phyloP scores from a whole-genome alignment of 2,329 filamentous ascomycete species.

The Torrubiella hemipterigena region DNA sequence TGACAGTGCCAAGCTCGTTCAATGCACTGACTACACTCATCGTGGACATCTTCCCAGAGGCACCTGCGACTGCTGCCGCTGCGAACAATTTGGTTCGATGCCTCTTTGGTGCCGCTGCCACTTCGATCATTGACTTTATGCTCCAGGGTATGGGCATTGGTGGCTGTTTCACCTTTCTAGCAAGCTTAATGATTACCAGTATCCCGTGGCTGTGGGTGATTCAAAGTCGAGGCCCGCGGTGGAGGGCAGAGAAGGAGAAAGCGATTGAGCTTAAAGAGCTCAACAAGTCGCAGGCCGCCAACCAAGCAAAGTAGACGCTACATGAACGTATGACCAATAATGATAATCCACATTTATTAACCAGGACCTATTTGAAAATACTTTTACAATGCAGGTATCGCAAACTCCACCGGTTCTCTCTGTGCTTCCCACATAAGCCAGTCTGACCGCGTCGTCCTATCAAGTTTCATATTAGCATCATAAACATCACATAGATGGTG shows the following conservation, averaged over 20 bases:
- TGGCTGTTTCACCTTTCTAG: constrained; percentile 51
- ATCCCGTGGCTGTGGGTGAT: constrained; percentile 38
- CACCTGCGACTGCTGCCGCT: constrained; percentile 50
- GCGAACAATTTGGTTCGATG: constrained; percentile 55
- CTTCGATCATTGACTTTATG: constrained; percentile 47
- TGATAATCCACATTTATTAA: constrained; percentile 1
- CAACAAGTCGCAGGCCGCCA: neutral
- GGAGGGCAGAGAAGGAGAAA: constrained; percentile 37
- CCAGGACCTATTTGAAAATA: too few relatives aligned
- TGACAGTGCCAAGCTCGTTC: constrained; percentile 49
- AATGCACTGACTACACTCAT: constrained; percentile 51
- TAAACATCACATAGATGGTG: constrained; percentile 8
- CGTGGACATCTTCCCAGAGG: constrained; percentile 49
- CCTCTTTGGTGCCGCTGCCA: constrained; percentile 44
- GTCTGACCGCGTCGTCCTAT: constrained; percentile 84
- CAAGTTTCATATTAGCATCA: constrained; percentile 5
- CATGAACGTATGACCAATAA: too few relatives aligned
- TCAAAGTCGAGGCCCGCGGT: constrained; percentile 33
- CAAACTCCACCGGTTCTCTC: constrained; percentile 54
- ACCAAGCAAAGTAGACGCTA: too few relatives aligned
- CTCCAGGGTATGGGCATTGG: constrained; percentile 44
- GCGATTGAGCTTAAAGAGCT: constrained; percentile 14
- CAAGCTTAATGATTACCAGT: constrained; percentile 33
- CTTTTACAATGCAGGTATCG: constrained; percentile 47
- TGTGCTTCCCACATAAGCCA: constrained; percentile 93